These are phyloP conservation scores for Agaricus sinodeliciosus DNA, from an alignment of 768 basidiomycete species.

Conservation along the genomic window DNA sequence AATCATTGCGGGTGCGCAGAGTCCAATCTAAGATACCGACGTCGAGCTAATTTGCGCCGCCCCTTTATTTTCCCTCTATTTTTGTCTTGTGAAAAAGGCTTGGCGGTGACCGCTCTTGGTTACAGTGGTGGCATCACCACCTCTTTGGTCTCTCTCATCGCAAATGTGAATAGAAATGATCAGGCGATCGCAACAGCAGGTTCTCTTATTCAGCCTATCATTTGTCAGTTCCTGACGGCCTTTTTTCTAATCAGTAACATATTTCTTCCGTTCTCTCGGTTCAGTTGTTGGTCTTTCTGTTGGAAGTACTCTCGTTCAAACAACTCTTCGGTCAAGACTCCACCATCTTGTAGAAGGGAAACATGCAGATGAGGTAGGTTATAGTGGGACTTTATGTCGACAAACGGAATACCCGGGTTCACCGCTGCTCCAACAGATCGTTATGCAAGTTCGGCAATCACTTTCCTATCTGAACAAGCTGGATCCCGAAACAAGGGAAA, in stretches of 20 bases:
- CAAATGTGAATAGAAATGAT: conserved; percentile 53
- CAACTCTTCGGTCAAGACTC: conserved; percentile 37
- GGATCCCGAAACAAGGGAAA: conserved; percentile 26
- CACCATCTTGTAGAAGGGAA: conserved; percentile 33
- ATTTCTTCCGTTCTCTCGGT: conserved; percentile 61
- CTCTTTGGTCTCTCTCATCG: conserved; percentile 51
- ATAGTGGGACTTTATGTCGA: background rate
- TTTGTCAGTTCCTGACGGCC: background rate
- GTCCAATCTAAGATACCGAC: background rate
- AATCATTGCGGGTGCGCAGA: conserved; percentile 33
- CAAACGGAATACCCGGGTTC: background rate
- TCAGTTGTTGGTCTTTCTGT: conserved; percentile 50
- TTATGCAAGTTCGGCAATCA: conserved; percentile 43
- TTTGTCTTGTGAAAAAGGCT: background rate
- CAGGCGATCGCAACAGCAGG: conserved; percentile 64
- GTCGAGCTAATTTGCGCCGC: background rate
- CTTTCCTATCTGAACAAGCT: conserved; percentile 39
- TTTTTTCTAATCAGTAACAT: conserved; percentile 35
- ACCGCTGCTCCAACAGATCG: conserved; percentile 26
- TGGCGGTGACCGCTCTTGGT: conserved; percentile 1
- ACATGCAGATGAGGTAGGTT: conserved; percentile 48
- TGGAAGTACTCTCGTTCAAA: conserved; percentile 49
- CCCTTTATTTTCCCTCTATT: background rate
- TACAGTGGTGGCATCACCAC: conserved; percentile 47
- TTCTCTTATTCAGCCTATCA: conserved; percentile 16